Percentiles rank a stretch among this genome's conserved stretches.
These are phyloP conservation scores for Chromosphaera perkinsii DNA, from an alignment of 208 protist species.

Conservation along the genomic window DNA sequence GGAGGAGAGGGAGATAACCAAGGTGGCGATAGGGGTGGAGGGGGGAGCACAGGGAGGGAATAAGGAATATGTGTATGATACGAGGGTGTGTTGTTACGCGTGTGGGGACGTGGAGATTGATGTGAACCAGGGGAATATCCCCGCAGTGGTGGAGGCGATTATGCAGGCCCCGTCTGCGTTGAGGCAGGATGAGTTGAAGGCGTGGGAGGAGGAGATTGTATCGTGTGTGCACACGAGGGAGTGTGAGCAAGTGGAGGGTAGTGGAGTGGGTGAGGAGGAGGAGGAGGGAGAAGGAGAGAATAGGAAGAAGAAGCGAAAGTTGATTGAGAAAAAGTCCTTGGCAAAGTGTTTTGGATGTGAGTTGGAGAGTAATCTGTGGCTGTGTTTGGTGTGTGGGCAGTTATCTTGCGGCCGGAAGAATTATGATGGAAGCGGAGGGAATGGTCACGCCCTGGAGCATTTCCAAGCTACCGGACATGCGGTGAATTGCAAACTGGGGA, in stretches of 20 bases:
- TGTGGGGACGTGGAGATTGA: neutral
- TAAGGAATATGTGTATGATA: neutral
- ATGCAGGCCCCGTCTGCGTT: neutral
- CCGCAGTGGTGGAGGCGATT: neutral
- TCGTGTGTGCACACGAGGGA: neutral
- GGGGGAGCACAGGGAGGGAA: neutral
- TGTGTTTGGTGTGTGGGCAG: conserved; percentile 82
- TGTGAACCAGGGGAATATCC: neutral
- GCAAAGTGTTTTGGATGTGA: too few species aligned
- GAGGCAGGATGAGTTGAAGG: neutral
- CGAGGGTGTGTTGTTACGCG: neutral
- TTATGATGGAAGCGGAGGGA: conserved; percentile 82
- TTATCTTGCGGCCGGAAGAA: conserved; percentile 75
- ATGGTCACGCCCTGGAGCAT: conserved; percentile 80
- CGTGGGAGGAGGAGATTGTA: neutral
- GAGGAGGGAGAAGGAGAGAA: too few species aligned
- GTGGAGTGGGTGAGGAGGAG: neutral
- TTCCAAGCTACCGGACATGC: conserved; percentile 74
- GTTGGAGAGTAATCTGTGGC: conserved; percentile 83
- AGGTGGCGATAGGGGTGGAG: neutral
- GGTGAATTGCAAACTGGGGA: conserved; percentile 89
- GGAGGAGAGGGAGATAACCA: too few species aligned
- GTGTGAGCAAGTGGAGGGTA: neutral
- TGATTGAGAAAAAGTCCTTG: too few species aligned
- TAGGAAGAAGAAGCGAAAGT: too few species aligned